Percentiles rank a stretch among this genome's conserved stretches.
phyloP scores from a whole-genome alignment of 495 filamentous ascomycete genomes.

The Xylaria nigripes region DNA sequence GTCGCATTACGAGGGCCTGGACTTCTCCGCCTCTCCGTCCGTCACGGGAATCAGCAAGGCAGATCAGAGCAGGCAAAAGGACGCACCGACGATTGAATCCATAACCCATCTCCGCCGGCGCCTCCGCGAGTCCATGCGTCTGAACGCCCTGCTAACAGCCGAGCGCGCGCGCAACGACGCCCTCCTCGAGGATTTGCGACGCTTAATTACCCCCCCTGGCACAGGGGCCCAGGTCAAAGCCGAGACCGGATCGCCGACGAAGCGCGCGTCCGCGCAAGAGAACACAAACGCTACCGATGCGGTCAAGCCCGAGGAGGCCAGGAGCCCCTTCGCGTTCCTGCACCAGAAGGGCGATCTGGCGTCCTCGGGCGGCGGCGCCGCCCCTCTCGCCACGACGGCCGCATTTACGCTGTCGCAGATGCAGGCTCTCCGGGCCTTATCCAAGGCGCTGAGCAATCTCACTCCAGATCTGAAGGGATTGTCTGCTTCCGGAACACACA shows the following conservation, averaged over 20 bases:
- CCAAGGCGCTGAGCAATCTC: slow-evolving; percentile 54
- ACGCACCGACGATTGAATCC: slow-evolving; percentile 52
- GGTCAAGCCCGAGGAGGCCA: slow-evolving; percentile 14
- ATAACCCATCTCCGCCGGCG: slow-evolving; percentile 65
- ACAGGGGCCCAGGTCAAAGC: slow-evolving; percentile 15
- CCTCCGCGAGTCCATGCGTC: slow-evolving; percentile 69
- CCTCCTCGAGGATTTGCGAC: slow-evolving; percentile 56
- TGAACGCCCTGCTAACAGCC: slow-evolving; percentile 64
- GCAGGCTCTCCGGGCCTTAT: slow-evolving; percentile 60
- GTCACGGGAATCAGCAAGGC: slow-evolving; percentile 5
- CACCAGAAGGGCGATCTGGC: slow-evolving; percentile 34
- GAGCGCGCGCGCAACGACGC: slow-evolving; percentile 70
- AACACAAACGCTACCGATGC: slow-evolving; percentile 14
- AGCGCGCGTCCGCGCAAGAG: slow-evolving; percentile 20
- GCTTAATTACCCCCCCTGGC: slow-evolving; percentile 40
- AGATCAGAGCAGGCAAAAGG: slow-evolving; percentile 6
- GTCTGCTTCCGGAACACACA: background rate
- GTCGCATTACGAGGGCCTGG: slow-evolving; percentile 67
- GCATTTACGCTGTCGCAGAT: slow-evolving; percentile 76
- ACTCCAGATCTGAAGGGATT: slow-evolving; percentile 43
- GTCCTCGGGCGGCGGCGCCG: slow-evolving; percentile 31
- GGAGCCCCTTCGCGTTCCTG: slow-evolving; percentile 44
- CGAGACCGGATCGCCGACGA: slow-evolving; percentile 19
- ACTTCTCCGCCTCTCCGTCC: slow-evolving; percentile 17
- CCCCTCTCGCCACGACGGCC: slow-evolving; percentile 63